Conservation (phyloP, 2,329 filamentous ascomycete genomes). For the Fonsecaea monophora region DNA sequence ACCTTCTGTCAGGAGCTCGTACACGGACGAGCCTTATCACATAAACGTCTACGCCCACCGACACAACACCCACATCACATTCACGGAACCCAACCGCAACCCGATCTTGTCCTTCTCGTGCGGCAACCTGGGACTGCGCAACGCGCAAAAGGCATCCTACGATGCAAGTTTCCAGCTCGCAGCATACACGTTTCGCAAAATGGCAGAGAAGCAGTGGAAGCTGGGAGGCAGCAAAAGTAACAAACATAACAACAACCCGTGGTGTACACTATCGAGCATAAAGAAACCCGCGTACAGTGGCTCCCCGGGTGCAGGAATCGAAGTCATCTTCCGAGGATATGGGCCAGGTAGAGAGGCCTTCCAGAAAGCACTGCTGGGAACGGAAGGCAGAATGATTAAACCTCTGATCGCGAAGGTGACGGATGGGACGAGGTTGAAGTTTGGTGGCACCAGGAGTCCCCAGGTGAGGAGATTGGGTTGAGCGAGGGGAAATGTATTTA, state of each 20-base stretch:
- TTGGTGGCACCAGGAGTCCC: conserved; percentile 88
- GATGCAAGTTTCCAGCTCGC: conserved; percentile 92
- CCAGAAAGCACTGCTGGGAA: conserved; percentile 85
- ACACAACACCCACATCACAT: conserved; percentile 94
- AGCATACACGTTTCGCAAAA: conserved; percentile 79
- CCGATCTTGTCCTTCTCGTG: conserved; percentile 79
- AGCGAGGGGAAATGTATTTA: conserved; percentile 13
- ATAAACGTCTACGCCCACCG: conserved; percentile 86
- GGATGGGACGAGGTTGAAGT: conserved; percentile 89
- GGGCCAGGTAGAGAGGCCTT: conserved; percentile 86
- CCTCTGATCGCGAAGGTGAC: conserved; percentile 78
- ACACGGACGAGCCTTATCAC: conserved; percentile 71
- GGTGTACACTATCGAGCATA: conserved; percentile 81
- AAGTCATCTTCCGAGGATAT: conserved; percentile 84
- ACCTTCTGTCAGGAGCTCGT: conserved; percentile 21
- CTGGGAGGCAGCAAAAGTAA: conserved; percentile 67
- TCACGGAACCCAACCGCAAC: conserved; percentile 80
- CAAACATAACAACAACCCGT: conserved; percentile 60
- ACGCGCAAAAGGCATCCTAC: conserved; percentile 79
- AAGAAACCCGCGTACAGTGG: conserved; percentile 76
- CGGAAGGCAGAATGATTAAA: conserved; percentile 78
- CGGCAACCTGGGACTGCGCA: conserved; percentile 91
- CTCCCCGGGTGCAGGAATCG: conserved; percentile 69
- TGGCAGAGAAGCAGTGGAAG: conserved; percentile 81
- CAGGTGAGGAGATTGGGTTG: conserved; percentile 81